Evolutionary conservation across 805 yeast species (phyloP), one percentile per base, ranked within the genome.

Genomic region (Kluyveromyces starmeri): DNA sequence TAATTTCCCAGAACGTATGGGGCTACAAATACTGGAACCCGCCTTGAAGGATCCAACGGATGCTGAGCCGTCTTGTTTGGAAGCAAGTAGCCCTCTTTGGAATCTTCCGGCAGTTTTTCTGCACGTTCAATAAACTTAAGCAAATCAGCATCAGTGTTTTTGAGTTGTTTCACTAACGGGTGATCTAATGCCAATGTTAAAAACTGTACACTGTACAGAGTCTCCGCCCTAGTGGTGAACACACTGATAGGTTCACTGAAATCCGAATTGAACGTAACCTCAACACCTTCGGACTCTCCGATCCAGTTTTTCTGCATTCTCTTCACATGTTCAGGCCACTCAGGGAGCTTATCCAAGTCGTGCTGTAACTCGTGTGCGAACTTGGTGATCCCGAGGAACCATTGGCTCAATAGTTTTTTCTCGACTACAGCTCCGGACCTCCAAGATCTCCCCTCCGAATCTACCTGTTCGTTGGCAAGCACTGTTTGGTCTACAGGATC

Each of bases 401-500:
- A 92, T 55, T 92, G 98, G 42, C 78, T 83, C 29, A 92, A 64
- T 34, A 73, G 60, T 41, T 67, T 70, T 58, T 84, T 85, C 55
- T 92, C 96, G 0, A 89, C 98, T 11, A 78, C 40, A 0, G 97
- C 98, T 4, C 98, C 98, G 2, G 96, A 85, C 56, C 98, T 72
- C 98, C 98, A 92, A 0, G 96, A 85, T 36, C 77, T 67, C 1
- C 98, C 98, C 28, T 83, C 72, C 2, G 78, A 56, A 55, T 92
- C 98, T 3, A 92, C 96, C 58, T 92, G 98, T 59, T 92, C 98
- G 53, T 82, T 92, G 2, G 98, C 98, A 40, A 92, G 65, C 1
- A 92, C 98, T 0, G 98, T 92, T 44, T 80, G 73, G 49, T 92
- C 98, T 0, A 92, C 73, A 0, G 98, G 98, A 58, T 92, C 98